These are phyloP conservation scores for Xylariaceae sp. DNA, from an alignment of 2,329 filamentous ascomycete species.

Conservation along the genomic window DNA sequence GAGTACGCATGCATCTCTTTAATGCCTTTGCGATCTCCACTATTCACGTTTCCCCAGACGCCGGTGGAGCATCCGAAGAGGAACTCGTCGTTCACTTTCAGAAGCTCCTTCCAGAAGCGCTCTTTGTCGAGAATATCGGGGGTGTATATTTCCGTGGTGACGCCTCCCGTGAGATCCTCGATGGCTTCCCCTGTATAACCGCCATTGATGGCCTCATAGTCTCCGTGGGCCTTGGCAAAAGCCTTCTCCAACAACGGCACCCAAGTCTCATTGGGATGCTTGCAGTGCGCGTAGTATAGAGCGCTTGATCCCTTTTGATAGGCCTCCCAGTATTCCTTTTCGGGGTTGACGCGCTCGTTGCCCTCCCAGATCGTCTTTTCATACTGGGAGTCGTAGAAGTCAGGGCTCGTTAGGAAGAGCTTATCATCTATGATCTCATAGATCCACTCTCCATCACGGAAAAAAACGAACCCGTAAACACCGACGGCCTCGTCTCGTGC, in stretches of 20 bases:
- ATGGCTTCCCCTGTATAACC: slow-evolving; percentile 57
- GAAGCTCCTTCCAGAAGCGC: slow-evolving; percentile 72
- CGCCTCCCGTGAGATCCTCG: slow-evolving; percentile 59
- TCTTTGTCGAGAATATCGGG: slow-evolving; percentile 70
- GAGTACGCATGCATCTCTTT: slow-evolving; percentile 57
- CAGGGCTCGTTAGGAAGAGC: slow-evolving; percentile 51
- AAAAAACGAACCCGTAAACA: slow-evolving; percentile 82
- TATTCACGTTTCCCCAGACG: slow-evolving; percentile 36
- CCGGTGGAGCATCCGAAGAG: slow-evolving; percentile 58
- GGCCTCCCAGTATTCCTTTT: slow-evolving; percentile 55
- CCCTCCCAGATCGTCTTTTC: slow-evolving; percentile 44
- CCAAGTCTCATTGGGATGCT: slow-evolving; percentile 66
- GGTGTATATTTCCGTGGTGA: slow-evolving; percentile 60
- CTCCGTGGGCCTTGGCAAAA: slow-evolving; percentile 69
- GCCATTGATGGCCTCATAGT: slow-evolving; percentile 67
- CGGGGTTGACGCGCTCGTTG: slow-evolving; percentile 45
- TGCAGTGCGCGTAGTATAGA: slow-evolving; percentile 66
- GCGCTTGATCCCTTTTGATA: slow-evolving; percentile 65
- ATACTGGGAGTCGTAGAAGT: slow-evolving; percentile 55
- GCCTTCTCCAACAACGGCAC: slow-evolving; percentile 67
- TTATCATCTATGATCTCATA: slow-evolving; percentile 55
- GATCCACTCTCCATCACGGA: slow-evolving; percentile 71
- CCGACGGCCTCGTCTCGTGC: slow-evolving; percentile 66
- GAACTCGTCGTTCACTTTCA: slow-evolving; percentile 73
- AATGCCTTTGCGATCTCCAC: slow-evolving; percentile 51